Evolutionary conservation across 2,329 filamentous ascomycete species (phyloP), one percentile per base, ranked within the genome.

Genomic region (Cyanodermella asteris): DNA sequence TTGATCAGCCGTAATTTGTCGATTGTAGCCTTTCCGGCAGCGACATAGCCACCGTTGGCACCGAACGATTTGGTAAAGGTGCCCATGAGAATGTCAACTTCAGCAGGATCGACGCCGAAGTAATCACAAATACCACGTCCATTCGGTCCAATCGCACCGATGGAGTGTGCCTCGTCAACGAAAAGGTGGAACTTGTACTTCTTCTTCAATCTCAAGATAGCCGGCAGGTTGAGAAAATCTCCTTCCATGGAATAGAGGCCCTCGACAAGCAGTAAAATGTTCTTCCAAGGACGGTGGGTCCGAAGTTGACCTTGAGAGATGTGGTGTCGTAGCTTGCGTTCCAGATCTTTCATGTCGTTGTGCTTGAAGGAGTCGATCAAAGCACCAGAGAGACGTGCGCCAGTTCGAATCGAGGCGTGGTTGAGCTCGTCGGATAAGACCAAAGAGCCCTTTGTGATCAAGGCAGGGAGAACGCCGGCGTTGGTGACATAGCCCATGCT

Each of bases 401-500:
- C 87, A 34, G 91, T 81, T 36, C 87, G 81, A 43, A 97, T 97
- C 1, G 87, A 97, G 18, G 87, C 78, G 50, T 97, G 87, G 52
- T 97, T 97, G 28, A 97, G 61, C 50, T 97, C 87, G 48, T 97
- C 87, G 0, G 84, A 94, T 38, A 97, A 76, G 44, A 97, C 74
- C 26, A 97, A 62, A 42, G 76, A 90, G 32, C 87, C 87, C 54
- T 91, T 94, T 40, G 74, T 73, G 27, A 91, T 77, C 20, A 97
- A 60, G 18, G 82, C 81, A 3, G 84, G 80, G 59, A 97, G 94
- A 10, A 82, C 70, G 36, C 74, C 78, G 16, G 84, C 74, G 43
- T 97, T 97, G 35, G 87, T 97, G 33, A 82, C 81, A 45, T 91
- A 97, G 17, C 87, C 87, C 87, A 97, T 97, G 13, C 84, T 93